Evolutionary conservation across 768 basidiomycete genomes (phyloP).

Genomic region (Mycena sanguinolenta): DNA sequence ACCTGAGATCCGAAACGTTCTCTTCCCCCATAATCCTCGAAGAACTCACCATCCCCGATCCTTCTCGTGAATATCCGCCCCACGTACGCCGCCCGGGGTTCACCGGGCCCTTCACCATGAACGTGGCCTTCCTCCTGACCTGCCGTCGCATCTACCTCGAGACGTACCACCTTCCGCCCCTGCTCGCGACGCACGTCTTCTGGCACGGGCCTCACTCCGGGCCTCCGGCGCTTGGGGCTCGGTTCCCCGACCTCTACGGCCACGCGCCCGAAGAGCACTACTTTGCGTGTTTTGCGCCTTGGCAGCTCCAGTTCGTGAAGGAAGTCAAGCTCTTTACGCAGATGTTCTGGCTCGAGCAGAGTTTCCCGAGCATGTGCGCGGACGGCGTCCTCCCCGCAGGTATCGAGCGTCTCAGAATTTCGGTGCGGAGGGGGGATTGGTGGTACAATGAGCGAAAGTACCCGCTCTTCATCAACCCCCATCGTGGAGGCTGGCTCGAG

Average conservation of each 20-base stretch:
- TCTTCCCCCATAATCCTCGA: slow-evolving; percentile 17
- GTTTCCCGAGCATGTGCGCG: not conserved
- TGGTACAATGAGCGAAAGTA: slow-evolving; percentile 14
- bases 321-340: slow-evolving; percentile 21
- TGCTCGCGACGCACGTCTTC: no score
- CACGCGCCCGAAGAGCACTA: slow-evolving; percentile 1
- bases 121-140: no score
- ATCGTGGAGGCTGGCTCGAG: slow-evolving; percentile 4
- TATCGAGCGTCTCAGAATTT: slow-evolving; percentile 19
- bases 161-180: no score
- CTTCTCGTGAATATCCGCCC: not conserved
- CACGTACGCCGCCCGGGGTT: not conserved
- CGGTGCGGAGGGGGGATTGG: slow-evolving; percentile 19
- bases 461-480: slow-evolving; percentile 20
- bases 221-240: not conserved
- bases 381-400: not conserved
- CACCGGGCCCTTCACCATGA: not conserved
- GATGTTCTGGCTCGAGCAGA: slow-evolving; percentile 26
- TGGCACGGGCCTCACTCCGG: not conserved
- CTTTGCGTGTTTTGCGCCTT: slow-evolving; percentile 9
- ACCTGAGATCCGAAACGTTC: slow-evolving; percentile 19
- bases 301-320: slow-evolving; percentile 9
- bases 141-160: no score
- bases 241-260: slow-evolving; percentile 19
- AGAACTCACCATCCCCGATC: slow-evolving; percentile 15